Evolutionary conservation across 805 yeast genomes (phyloP).

Genomic region (Candida montana): DNA sequence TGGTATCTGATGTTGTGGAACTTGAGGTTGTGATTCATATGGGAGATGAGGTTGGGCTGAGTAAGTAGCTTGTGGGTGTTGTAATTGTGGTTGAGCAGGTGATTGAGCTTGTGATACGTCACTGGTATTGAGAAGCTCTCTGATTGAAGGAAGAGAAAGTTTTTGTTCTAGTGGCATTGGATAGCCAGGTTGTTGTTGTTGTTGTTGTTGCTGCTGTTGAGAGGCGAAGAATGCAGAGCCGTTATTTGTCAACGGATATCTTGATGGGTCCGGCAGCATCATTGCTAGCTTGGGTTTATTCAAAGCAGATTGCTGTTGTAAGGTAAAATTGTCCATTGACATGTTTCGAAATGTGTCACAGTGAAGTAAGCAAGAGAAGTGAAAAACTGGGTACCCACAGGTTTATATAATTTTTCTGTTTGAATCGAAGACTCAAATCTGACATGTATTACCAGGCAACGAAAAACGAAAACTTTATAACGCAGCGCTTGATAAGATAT

Average conservation of each 20-base stretch:
- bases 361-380: too few relatives aligned
- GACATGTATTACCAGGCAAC: background rate
- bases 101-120: background rate
- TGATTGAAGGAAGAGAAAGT: slow-evolving; percentile 9
- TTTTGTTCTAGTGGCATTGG: background rate
- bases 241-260: slow-evolving; percentile 10
- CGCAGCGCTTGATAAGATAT: too few relatives aligned
- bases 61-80: background rate
- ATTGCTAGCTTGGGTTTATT: slow-evolving; percentile 14
- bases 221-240: background rate
- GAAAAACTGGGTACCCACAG: too few relatives aligned
- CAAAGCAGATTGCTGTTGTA: background rate
- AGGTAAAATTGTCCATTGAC: slow-evolving; percentile 5
- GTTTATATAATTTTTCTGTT: background rate
- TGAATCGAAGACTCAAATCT: background rate
- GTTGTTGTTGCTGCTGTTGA: background rate
- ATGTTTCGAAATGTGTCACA: too few relatives aligned
- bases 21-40: background rate
- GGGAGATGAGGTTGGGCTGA: background rate
- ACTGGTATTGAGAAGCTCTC: slow-evolving; percentile 6
- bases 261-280: slow-evolving; percentile 20
- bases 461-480: background rate
- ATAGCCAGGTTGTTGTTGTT: too few relatives aligned
- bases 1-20: background rate
- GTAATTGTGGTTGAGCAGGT: background rate